These are phyloP conservation scores for Aspergillus latus DNA, from an alignment of 2,329 filamentous ascomycete genomes.

Conservation along the genomic window DNA sequence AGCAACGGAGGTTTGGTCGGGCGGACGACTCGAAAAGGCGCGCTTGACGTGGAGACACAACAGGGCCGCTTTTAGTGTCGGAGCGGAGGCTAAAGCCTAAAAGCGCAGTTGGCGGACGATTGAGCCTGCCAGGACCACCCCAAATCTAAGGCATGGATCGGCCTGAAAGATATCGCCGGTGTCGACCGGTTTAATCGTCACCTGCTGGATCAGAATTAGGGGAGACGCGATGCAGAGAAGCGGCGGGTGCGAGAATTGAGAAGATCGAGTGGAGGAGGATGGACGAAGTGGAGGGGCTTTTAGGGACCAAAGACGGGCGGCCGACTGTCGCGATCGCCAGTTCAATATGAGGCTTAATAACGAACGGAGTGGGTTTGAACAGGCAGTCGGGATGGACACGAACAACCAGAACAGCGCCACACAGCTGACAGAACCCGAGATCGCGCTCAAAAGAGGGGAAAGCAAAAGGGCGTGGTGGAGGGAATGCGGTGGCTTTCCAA, in stretches of 20 bases:
- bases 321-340: conserved; percentile 25
- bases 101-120: conserved; percentile 37
- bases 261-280: conserved; percentile 17
- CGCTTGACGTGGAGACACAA: conserved; percentile 33
- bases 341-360: conserved; percentile 22
- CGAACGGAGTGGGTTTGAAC: conserved; percentile 12
- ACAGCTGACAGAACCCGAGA: conserved; percentile 1
- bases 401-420: conserved; percentile 24
- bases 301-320: conserved; percentile 26
- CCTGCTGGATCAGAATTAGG: conserved; percentile 19
- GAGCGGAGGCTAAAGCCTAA: conserved; percentile 31
- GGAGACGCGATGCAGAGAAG: conserved; percentile 6
- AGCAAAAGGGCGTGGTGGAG: conserved; percentile 27
- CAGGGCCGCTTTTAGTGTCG: conserved; percentile 36
- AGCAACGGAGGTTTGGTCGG: conserved; percentile 18
- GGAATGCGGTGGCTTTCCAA: conserved; percentile 13
- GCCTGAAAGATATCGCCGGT: conserved; percentile 26
- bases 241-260: conserved; percentile 18
- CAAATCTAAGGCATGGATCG: conserved; percentile 38
- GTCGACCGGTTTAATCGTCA: conserved; percentile 26
- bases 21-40: conserved; percentile 28
- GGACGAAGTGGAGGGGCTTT: conserved; percentile 37
- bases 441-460: conserved; percentile 20
- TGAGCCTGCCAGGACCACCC: conserved; percentile 30
- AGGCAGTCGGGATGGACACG: conserved; percentile 8